Conservation (phyloP, 805 yeast genomes). For the Saccharomycopsis fibuligera region DNA sequence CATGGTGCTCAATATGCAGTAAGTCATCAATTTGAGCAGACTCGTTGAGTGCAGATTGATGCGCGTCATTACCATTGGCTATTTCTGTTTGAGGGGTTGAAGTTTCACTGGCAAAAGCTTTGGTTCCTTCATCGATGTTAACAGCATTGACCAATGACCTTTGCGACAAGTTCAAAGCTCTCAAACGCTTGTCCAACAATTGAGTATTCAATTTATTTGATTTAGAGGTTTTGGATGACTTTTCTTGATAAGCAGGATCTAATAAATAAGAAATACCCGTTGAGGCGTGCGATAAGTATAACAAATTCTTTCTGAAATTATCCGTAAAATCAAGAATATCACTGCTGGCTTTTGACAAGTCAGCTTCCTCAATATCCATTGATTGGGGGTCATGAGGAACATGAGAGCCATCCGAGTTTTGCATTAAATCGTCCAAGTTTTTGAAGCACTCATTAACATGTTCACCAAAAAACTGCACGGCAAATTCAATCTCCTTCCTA, state of each 20-base stretch:
- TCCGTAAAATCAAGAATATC: conserved; percentile 37
- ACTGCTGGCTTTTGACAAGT: not conserved
- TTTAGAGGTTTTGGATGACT: conserved; percentile 16
- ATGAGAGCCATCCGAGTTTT: conserved; percentile 17
- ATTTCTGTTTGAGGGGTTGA: not conserved
- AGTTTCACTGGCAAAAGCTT: not conserved
- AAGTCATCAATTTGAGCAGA: not conserved
- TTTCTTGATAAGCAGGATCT: conserved; percentile 61
- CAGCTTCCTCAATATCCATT: not conserved
- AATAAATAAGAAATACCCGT: conserved; percentile 68
- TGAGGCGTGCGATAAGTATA: conserved; percentile 51
- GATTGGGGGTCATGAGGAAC: conserved; percentile 18
- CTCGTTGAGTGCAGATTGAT: not conserved
- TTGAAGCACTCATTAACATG: conserved; percentile 40
- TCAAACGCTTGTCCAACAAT: conserved; percentile 14
- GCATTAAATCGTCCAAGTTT: conserved; percentile 34
- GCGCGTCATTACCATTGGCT: not conserved
- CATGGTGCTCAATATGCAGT: conserved; percentile 14
- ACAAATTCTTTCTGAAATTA: conserved; percentile 45
- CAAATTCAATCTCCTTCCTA: conserved; percentile 47
- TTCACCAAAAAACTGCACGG: conserved; percentile 49
- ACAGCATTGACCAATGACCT: conserved; percentile 3
- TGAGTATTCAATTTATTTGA: conserved; percentile 11
- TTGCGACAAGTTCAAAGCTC: conserved; percentile 17
- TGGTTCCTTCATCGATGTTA: not conserved